Conservation (phyloP, 2,329 filamentous ascomycete genomes). For the Fusarium verticillioides region DNA sequence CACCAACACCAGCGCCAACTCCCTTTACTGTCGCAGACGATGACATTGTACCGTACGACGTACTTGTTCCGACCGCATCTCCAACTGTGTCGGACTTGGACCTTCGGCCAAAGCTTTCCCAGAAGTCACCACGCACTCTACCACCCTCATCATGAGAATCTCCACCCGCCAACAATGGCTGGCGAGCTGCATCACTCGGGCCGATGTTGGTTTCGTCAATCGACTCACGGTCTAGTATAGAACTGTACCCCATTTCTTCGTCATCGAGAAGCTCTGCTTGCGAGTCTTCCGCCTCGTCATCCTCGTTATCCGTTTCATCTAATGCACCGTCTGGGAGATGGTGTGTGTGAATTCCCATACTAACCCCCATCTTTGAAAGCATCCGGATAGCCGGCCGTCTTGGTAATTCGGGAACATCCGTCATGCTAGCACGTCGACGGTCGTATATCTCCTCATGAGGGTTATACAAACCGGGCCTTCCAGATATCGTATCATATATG, state of each 20-base stretch:
- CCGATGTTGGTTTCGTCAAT: conserved; percentile 46
- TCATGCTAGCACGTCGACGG: conserved; percentile 60
- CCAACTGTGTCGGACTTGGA: conserved; percentile 15
- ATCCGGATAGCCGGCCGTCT: conserved; percentile 66
- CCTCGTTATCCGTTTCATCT: conserved; percentile 50
- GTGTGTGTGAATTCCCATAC: conserved; percentile 80
- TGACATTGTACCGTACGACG: conserved; percentile 50
- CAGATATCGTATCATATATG: conserved; percentile 57
- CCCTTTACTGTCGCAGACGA: conserved; percentile 39
- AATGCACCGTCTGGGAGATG: conserved; percentile 73
- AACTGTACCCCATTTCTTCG: conserved; percentile 43
- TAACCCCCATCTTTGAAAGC: conserved; percentile 69
- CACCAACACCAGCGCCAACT: conserved; percentile 12
- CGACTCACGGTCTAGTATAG: conserved; percentile 38
- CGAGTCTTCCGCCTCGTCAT: conserved; percentile 48
- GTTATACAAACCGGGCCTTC: conserved; percentile 57
- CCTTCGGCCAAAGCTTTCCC: conserved; percentile 26
- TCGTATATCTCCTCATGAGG: conserved; percentile 51
- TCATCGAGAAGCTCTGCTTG: conserved; percentile 46
- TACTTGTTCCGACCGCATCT: conserved; percentile 32
- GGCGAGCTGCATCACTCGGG: conserved; percentile 23
- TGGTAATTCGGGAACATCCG: conserved; percentile 71
- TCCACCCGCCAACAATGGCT: conserved; percentile 37
- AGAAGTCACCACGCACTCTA: conserved; percentile 26
- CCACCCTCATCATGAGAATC: conserved; percentile 10